A percentile compares a stretch with the other conserved stretches of the same genome.
These are phyloP conservation scores for Themeda triandra DNA, from an alignment of 176 grass and related monocot genomes.

Conservation along the genomic window DNA sequence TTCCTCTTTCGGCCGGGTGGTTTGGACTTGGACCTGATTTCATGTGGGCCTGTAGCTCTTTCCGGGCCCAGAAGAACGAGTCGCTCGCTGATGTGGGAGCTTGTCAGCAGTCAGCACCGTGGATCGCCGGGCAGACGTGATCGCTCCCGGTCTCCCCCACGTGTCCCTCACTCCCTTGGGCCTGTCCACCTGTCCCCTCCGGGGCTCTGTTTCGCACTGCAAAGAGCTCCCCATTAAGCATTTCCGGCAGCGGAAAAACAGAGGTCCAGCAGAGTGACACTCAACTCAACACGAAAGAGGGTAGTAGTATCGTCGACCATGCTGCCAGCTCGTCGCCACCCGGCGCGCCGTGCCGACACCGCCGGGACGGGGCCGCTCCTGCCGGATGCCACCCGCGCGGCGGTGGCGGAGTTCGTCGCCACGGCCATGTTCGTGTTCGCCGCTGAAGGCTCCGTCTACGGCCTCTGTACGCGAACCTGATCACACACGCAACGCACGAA, in stretches of 20 bases:
- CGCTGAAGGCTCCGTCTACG: slow-evolving; percentile 72
- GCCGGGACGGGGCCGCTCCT: slow-evolving; percentile 32
- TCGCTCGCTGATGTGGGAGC: neutral
- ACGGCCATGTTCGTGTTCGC: slow-evolving; percentile 86
- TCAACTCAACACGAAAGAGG: neutral
- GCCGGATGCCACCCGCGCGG: slow-evolving; percentile 51
- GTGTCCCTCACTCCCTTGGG: slow-evolving; percentile 23
- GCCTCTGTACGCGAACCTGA: slow-evolving; percentile 46
- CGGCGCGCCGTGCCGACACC: neutral
- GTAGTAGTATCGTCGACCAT: slow-evolving; percentile 18
- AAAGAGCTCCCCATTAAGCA: neutral
- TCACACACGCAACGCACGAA: neutral
- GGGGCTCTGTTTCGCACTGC: neutral
- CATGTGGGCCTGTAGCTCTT: neutral
- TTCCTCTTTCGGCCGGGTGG: too few relatives aligned
- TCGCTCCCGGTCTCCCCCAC: neutral
- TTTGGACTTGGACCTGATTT: too few relatives aligned
- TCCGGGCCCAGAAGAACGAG: neutral
- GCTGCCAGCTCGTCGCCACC: slow-evolving; percentile 26
- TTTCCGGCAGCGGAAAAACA: neutral
- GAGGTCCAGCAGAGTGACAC: neutral
- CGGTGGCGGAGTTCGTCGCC: slow-evolving; percentile 73
- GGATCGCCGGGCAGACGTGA: neutral
- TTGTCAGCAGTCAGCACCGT: neutral
- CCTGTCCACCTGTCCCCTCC: slow-evolving; percentile 24